Evolutionary conservation across 1,284 basidiomycete species (phyloP).

Genomic region (Cutaneotrichosporon curvatum): DNA sequence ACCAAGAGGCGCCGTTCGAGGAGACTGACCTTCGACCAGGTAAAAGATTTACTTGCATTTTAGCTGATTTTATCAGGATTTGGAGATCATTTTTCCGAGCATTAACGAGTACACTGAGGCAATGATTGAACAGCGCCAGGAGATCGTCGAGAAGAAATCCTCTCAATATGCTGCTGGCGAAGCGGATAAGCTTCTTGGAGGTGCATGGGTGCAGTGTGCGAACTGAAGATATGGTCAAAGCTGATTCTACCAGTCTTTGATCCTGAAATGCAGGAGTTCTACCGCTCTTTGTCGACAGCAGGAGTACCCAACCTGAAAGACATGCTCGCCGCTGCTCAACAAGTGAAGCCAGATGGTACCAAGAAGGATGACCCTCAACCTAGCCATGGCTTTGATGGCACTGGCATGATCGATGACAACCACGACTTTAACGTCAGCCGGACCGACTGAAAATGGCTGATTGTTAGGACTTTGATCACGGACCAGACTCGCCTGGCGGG

Average conservation of each 20-base stretch:
- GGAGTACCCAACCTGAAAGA: too few relatives aligned
- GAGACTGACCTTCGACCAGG: too few relatives aligned
- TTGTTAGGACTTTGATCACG: too few relatives aligned
- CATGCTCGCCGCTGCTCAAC: too few relatives aligned
- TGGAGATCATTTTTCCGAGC: constrained; percentile 3
- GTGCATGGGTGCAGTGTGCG: constrained; percentile 4
- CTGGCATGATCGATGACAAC: too few relatives aligned
- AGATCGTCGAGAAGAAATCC: constrained; percentile 7
- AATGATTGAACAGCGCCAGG: constrained; percentile 15
- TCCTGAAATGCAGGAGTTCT: not conserved
- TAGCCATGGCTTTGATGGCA: too few relatives aligned
- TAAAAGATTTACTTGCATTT: not conserved
- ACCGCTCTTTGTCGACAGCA: not conserved
- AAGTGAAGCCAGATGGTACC: too few relatives aligned
- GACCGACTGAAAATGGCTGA: too few relatives aligned
- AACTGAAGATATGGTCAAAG: constrained; percentile 2
- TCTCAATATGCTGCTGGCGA: constrained; percentile 4
- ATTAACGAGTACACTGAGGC: constrained; percentile 10
- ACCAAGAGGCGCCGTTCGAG: too few relatives aligned
- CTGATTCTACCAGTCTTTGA: not conserved
- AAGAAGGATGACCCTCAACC: too few relatives aligned
- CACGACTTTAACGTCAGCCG: too few relatives aligned
- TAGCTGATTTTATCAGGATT: constrained; percentile 1
- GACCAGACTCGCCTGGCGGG: too few relatives aligned
- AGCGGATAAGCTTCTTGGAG: constrained; percentile 23